phyloP scores from a whole-genome alignment of 441 rosid genomes.

The Bruguiera hainesii region DNA sequence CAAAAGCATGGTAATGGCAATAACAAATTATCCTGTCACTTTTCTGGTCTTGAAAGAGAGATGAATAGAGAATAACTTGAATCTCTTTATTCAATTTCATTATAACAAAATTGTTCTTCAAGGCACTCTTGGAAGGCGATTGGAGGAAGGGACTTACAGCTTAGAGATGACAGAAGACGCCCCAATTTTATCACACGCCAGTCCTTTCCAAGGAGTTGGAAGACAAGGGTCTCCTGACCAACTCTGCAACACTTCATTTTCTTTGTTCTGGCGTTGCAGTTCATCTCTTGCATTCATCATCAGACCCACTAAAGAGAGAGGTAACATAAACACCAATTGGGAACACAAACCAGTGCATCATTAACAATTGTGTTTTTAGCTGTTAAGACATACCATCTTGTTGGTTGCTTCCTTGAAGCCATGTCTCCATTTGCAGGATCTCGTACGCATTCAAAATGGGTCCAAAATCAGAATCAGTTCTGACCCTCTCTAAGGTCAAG shows the following conservation, averaged over 20 bases:
- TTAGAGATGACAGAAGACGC: slow-evolving; percentile 36
- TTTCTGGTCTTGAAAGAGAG: neutral
- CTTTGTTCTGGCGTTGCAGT: slow-evolving; percentile 31
- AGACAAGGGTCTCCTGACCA: slow-evolving; percentile 79
- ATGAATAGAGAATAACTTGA: neutral
- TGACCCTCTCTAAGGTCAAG: slow-evolving; percentile 49
- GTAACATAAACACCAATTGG: neutral
- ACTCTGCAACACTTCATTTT: slow-evolving; percentile 28
- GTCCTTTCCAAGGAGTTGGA: slow-evolving; percentile 50
- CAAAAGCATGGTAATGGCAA: slow-evolving; percentile 4
- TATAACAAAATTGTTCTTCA: neutral
- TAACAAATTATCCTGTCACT: no score
- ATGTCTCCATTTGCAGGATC: slow-evolving; percentile 43
- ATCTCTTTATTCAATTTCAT: neutral
- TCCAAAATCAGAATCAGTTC: slow-evolving; percentile 41
- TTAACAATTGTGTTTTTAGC: neutral
- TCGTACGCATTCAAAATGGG: slow-evolving; percentile 68
- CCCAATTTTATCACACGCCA: slow-evolving; percentile 34
- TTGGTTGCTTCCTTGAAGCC: slow-evolving; percentile 36
- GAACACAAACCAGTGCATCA: neutral
- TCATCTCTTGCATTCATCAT: slow-evolving; percentile 35
- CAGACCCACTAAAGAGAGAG: slow-evolving; percentile 35
- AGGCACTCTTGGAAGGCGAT: neutral
- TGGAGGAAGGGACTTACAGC: slow-evolving; percentile 41
- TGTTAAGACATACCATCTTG: slow-evolving; percentile 40